Evolutionary conservation across 495 filamentous ascomycete species (phyloP).

Genomic region (Hyaloscypha bicolor): DNA sequence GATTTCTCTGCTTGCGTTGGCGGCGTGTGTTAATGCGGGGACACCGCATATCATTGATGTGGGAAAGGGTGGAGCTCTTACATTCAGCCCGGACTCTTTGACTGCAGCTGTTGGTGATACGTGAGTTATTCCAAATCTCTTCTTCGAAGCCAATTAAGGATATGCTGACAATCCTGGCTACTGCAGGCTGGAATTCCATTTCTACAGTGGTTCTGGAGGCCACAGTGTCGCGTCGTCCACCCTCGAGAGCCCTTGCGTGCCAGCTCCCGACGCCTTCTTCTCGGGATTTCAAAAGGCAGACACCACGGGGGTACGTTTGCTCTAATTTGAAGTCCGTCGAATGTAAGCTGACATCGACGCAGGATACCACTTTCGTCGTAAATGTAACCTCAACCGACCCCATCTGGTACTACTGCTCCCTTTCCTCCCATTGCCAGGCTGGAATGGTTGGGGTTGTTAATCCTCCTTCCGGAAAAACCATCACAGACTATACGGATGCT

Average conservation of each 20-base stretch:
- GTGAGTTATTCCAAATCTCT: slow-evolving; percentile 12
- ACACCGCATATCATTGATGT: slow-evolving; percentile 18
- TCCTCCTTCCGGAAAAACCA: slow-evolving; percentile 26
- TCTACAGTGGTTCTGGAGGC: slow-evolving; percentile 53
- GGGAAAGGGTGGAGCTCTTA: slow-evolving; percentile 36
- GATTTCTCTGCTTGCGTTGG: slow-evolving; percentile 14
- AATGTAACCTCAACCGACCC: slow-evolving; percentile 45
- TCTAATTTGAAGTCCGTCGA: background rate
- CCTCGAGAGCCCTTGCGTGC: slow-evolving; percentile 67
- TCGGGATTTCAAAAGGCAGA: slow-evolving; percentile 47
- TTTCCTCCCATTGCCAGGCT: slow-evolving; percentile 42
- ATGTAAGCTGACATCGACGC: slow-evolving; percentile 7
- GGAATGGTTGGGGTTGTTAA: slow-evolving; percentile 55
- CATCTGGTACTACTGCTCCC: slow-evolving; percentile 53
- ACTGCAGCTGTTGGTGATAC: slow-evolving; percentile 56
- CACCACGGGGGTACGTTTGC: background rate
- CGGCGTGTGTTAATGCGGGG: background rate
- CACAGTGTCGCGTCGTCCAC: slow-evolving; percentile 69
- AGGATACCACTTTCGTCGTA: slow-evolving; percentile 46
- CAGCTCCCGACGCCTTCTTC: slow-evolving; percentile 39
- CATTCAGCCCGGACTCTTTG: slow-evolving; percentile 60
- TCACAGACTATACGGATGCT: slow-evolving; percentile 14
- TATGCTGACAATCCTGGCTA: background rate
- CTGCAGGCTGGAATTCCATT: slow-evolving; percentile 65
- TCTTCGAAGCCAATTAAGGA: background rate